A percentile compares a stretch with the other conserved stretches of the same genome.
phyloP scores from a whole-genome alignment of 306 rosid genomes.

The Gastrolobium villosum region DNA sequence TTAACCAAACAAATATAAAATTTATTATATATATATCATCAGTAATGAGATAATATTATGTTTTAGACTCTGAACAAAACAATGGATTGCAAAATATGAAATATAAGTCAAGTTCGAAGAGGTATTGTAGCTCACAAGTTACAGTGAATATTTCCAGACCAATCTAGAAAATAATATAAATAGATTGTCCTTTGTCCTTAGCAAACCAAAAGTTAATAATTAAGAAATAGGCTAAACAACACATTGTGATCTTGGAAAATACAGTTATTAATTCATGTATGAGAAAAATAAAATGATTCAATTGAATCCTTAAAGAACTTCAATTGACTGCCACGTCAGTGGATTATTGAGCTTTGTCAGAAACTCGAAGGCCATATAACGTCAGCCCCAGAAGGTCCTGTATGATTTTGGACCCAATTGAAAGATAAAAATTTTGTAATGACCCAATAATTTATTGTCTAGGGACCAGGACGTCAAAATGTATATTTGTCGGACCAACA shows the following conservation, averaged over 20 bases:
- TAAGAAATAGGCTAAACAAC: constrained; percentile 30
- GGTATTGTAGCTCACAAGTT: constrained; percentile 18
- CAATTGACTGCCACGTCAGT: constrained; percentile 16
- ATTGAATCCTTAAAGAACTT: constrained; percentile 25
- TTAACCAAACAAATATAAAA: constrained; percentile 13
- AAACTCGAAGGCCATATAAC: constrained; percentile 19
- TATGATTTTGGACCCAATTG: constrained; percentile 21
- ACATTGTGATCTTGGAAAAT: background rate
- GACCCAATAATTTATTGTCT: constrained; percentile 1
- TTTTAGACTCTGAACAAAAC: background rate
- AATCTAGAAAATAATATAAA: constrained; percentile 21
- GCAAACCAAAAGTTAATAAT: background rate
- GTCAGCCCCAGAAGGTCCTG: background rate
- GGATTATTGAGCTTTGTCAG: background rate
- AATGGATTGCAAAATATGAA: constrained; percentile 5
- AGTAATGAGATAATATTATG: too few species aligned
- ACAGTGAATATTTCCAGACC: background rate
- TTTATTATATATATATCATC: background rate
- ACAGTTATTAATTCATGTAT: background rate
- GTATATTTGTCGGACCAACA: constrained; percentile 32
- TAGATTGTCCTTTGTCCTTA: constrained; percentile 12
- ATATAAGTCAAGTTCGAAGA: background rate
- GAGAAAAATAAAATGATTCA: constrained; percentile 9
- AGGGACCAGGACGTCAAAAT: constrained; percentile 17
- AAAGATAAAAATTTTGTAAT: constrained; percentile 6